Evolutionary conservation across 1,284 basidiomycete genomes (phyloP), one percentile per base, ranked within the genome.

Genomic region (Peniophora sp.): DNA sequence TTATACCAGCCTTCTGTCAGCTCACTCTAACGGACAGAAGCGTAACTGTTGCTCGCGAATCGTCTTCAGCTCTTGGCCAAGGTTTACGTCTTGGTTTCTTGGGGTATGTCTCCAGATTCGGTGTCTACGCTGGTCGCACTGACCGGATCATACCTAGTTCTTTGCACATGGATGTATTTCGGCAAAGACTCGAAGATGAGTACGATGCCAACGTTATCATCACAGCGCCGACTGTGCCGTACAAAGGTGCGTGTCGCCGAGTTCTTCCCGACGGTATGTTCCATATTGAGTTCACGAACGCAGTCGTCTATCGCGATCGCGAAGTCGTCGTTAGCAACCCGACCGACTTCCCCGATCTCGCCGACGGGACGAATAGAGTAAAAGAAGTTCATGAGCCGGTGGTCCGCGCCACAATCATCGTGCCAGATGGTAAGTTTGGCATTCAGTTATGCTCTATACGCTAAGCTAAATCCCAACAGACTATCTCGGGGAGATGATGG

Each of bases 181-280:
- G 93, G 27, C 96, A 99, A 65, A 80, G 97, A 12, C 75, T 99
- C 5, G 96, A 98, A 66, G 97, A 99, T 64, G 97, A 99, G 65
- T 95, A 97, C 60, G 83, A 91, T 52, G 88, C 91, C 20, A 88
- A 84, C 58, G 82, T 95, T 48, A 92, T 95, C 57, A 79, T 95
- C 53, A 97, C 94, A 3, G 88, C 93, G 1, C 95, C 94, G 1
- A 94, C 92, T 2, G 94, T 97, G 35, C 92, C 94, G 14, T 94
- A 94, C 65, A 89, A 91, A 72, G 71, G 92, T 91, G 53, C 27
- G 27, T 32, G 12, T 12, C 27, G 27, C 27, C 60, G 76, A 58
- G 20, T 24, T 51, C 18, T 24, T 42, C 37, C 44, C 17, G 27
- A 39, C 39, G 24, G n/a, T 37, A 3, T 37, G 48, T 6, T 47